Percentiles rank a stretch among this genome's conserved stretches.
Evolutionary conservation across 2,329 filamentous ascomycete species (phyloP).

Genomic region (Cladosporium oxysporum): DNA sequence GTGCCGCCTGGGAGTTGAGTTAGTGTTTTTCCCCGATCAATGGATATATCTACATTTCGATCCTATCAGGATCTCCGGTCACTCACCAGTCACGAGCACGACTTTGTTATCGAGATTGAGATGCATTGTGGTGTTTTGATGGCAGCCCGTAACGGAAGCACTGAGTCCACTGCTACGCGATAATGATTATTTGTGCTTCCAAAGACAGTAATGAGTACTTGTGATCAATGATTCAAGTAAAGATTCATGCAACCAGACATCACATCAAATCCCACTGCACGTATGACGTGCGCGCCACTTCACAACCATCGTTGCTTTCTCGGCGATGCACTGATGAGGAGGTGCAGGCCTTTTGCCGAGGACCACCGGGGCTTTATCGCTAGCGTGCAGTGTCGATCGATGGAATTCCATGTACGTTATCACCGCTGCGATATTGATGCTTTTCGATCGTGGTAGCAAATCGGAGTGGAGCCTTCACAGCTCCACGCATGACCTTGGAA

Average conservation of each 20-base stretch:
- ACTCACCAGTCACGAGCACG: constrained; percentile 39
- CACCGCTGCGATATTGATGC: background rate
- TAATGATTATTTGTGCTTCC: background rate
- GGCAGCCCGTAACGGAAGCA: background rate
- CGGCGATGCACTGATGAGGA: background rate
- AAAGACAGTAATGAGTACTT: background rate
- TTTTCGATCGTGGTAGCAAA: background rate
- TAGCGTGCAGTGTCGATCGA: constrained; percentile 8
- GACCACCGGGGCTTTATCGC: background rate
- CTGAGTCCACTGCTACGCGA: background rate
- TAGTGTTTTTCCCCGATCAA: background rate
- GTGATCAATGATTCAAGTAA: background rate
- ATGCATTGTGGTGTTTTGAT: constrained; percentile 32
- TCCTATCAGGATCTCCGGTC: background rate
- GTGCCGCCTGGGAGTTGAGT: constrained; percentile 32
- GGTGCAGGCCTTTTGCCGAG: constrained; percentile 5
- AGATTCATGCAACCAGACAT: background rate
- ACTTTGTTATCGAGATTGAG: constrained; percentile 40
- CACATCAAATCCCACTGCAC: constrained; percentile 38
- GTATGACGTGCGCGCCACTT: constrained; percentile 46
- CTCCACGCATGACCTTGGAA: background rate
- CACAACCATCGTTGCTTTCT: constrained; percentile 2
- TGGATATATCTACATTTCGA: no score
- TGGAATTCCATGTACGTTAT: background rate
- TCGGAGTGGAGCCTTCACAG: background rate